Base-by-base conservation (phyloP, 306 rosid species). In the Begonia fuchsioides region DNA sequence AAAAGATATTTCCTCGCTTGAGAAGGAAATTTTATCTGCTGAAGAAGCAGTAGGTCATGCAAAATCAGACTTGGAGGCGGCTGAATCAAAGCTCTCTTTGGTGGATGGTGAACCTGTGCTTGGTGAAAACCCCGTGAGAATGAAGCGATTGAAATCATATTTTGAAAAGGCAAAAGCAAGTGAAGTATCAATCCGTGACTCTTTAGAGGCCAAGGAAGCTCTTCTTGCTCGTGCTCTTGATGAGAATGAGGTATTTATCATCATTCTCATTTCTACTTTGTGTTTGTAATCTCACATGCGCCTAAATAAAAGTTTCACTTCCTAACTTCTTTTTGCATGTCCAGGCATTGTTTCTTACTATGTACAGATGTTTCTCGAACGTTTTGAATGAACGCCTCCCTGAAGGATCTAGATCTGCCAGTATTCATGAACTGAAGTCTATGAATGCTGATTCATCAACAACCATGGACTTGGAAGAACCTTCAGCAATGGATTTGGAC, bases 131-230 rank as follows among this genome's bases (percentile, higher is more conserved):
- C 98, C 96, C 15, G 68, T 46, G 48, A 76, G 75, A 58, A 47
- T 82, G 78, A 92, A 68, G 76, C 92, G 93, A 35, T 73, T 92
- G 78, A 85, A 82, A 69, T 75, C 68, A 13, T 70, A 58, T 51
- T 77, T 85, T 51, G 96, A 79, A 58, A 92, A 85, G 67, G 68
- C 83, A 11, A 75, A 69, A 73, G 94, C 77, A 73, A 94, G 79
- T 54, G 92, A 67, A 49, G 51, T 70, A 57, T 79, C 93, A 16
- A 62, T 72, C 54, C 74, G 53, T 55, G 87, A 92, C 53, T 79
- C 96, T 61, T 50, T 92, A 56, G 96, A 85, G 66, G 94, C 96
- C n/a, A 92, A 85, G 77, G 93, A 85, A 53, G 98, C 93, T 71
- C 93, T 92, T 68, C 87, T 92, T 71, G 68, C 69, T 3, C 77